Conservation (phyloP, 345 rosid species). For the Rhodamnia rubescens region DNA sequence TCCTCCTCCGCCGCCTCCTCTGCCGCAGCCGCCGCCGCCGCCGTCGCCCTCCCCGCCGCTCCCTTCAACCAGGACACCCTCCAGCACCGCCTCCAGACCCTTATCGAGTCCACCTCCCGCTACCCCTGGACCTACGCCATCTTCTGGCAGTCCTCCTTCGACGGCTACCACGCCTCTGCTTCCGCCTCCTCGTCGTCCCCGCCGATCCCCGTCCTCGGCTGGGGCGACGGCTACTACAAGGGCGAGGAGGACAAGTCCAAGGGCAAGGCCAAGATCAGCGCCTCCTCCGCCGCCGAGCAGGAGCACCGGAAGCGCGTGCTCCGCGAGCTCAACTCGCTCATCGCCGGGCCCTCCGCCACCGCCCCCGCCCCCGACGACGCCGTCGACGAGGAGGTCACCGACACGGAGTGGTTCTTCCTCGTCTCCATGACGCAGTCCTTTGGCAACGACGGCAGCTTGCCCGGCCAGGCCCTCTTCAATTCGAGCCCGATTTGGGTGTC, state of each 20-base stretch:
- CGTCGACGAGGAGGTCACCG: slow-evolving; percentile 85
- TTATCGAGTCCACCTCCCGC: slow-evolving; percentile 62
- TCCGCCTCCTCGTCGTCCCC: background rate
- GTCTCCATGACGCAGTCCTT: slow-evolving; percentile 89
- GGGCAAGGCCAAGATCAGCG: slow-evolving; percentile 11
- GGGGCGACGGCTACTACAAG: slow-evolving; percentile 96
- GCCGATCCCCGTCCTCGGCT: slow-evolving; percentile 32
- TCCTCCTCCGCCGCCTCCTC: slow-evolving; percentile 2
- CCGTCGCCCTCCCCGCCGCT: slow-evolving; percentile 6
- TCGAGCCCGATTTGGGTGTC: slow-evolving; percentile 55
- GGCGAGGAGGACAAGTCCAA: slow-evolving; percentile 71
- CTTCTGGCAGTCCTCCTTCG: slow-evolving; percentile 86
- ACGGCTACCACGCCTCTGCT: slow-evolving; percentile 35
- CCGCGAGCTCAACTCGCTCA: slow-evolving; percentile 71
- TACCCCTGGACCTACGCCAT: slow-evolving; percentile 91
- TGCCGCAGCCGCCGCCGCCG: slow-evolving; percentile 2
- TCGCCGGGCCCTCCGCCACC: slow-evolving; percentile 42
- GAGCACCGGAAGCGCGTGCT: slow-evolving; percentile 72
- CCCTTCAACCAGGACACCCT: slow-evolving; percentile 58
- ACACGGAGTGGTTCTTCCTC: slow-evolving; percentile 94
- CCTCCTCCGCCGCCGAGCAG: slow-evolving; percentile 49
- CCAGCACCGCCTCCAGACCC: slow-evolving; percentile 77
- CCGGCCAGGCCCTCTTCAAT: slow-evolving; percentile 60
- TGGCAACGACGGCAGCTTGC: slow-evolving; percentile 49
- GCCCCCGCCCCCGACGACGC: slow-evolving; percentile 34